Base-by-base conservation (phyloP, 441 rosid genomes). In the Codiaeum variegatum region DNA sequence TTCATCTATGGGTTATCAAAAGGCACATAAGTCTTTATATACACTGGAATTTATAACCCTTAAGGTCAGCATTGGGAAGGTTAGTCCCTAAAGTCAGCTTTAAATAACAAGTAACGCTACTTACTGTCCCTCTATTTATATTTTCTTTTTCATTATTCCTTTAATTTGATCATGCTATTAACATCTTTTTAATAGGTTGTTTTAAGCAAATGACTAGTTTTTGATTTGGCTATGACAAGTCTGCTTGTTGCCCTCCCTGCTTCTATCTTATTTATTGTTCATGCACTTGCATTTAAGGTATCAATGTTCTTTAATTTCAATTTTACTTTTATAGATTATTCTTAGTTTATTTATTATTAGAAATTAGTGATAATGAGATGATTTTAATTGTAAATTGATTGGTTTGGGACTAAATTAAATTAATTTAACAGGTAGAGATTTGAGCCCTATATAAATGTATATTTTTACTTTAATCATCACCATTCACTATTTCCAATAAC, bases 241-340 rank as follows among this genome's bases (percentile, higher is more conserved):
- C 74, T 87, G 67, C 82, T 88, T 75, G 93, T 90, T 62, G 74
- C 86, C 24, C 78, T 90, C 52, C 90, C 96, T 70, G 93, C 85
- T 81, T 86, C 98, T 19, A 71, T 91, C 68, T 84, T 86, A 77
- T 83, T 88, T 51, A 82, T 81, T 75, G 91, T 91, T 73, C 96
- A 94, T 26, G 96, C 96, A 23, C 91, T 88, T 26, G 97, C 97
- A 40, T 93, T 77, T 73, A 91, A 87, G 96, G 94, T 88, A 78
- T 26, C 3, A 10, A 51, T 66, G 6, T 29, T n/a, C 65, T 47
- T 69, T 38, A 23, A 29, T 40, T 15, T 69, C 16, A 12, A 6
- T 9, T 29, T 65, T 23, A 5, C 29, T 67, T 72, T 12, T 46
- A 24, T 34, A 6, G 1, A 15, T 28, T 28, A 1, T 55, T 11